Evolutionary conservation across 106 monocot species (phyloP), one percentile per base, ranked within the genome.

Genomic region (Apostasia ramifera): DNA sequence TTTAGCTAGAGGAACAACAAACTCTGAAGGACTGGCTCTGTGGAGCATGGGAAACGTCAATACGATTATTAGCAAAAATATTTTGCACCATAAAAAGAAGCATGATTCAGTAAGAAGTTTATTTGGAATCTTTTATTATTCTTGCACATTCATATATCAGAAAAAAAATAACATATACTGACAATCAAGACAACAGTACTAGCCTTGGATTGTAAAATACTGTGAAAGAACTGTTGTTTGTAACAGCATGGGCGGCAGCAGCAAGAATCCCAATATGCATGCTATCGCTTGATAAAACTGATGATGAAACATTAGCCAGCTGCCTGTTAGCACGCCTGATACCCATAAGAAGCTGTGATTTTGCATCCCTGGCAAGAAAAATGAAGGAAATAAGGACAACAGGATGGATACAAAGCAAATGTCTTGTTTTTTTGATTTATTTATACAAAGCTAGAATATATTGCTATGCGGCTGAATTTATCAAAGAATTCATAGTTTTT

Each of bases 211-310:
- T 88, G 79, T 85, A 92, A 45, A 92, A 92, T 54, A 92, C 81
- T 6, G 88, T 92, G 59, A 92, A 92, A 9, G 80, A 83, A 53
- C 88, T 88, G 67, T 85, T 88, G 50, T 85, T 92, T 58, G 84
- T 80, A 51, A 82, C 85, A 50, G 92, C 92, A 81, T 92, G 92
- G 39, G 88, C 92, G 52, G 92, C 92, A 59, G 92, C 92, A 61
- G 92, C 92, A 40, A 88, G 85, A 26, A 92, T 76, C 47, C 92
- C 92, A 42, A 92, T 92, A 63, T 92, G 92, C 92, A 92, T 92
- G 80, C 92, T 92, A 55, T 92, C 85, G 55, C 92, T 92, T 44
- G 92, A 88, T 56, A 92, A 66, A 1, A 92, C 92, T 43, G 92
- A 92, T 53, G 93, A 89, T 55, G 88, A 85, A 46, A 93, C 51